Base-by-base conservation (phyloP, 2,329 filamentous ascomycete species). In the Coniochaeta hoffmannii region DNA sequence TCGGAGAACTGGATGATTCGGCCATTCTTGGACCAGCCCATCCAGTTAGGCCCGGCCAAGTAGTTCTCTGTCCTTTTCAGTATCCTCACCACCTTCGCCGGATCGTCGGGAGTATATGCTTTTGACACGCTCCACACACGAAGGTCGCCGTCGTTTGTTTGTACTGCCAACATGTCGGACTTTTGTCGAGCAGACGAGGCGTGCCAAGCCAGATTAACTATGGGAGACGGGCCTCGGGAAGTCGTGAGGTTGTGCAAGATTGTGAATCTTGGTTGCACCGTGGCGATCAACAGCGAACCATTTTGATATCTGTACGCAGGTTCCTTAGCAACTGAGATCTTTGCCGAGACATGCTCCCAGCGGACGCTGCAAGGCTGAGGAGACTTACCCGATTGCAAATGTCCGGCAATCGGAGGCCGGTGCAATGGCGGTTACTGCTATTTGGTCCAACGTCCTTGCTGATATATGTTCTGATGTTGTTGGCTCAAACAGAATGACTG, bases 21-120 rank as follows among this genome's bases (percentile, higher is more conserved):
- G 36, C 94, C 94, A 74, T 96, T 97, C 73, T 97, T 97, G 0
- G 94, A 97, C 94, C 94, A 99, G 19, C 86, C 88, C 78, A 97
- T 92, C 94, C 94, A 99, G 68, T 96, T 96, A 35, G 89, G 87
- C 1, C 90, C 90, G 2, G 83, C 74, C 32, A 83, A 75, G 61
- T 81, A 85, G 61, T 85, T 85, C 58, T 96, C 91, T 8, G 85
- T 85, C 63, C 89, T 81, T 69, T 90, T 93, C 51, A 99, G 75
- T 28, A 95, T 86, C 59, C 94, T 82, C 57, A 97, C 95, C 8
- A 97, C 88, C 65, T 92, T 93, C 34, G 92, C 92, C 17, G 87
- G 80, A 62, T 96, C 88, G 50, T 80, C 83, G 63, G 81, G 71
- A 68, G 85, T 79, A 68, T 87, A 76, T 57, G 81, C 82, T 71